Conservation (phyloP, 1,139 yeast species). For the Hyphopichia pseudoburtonii region DNA sequence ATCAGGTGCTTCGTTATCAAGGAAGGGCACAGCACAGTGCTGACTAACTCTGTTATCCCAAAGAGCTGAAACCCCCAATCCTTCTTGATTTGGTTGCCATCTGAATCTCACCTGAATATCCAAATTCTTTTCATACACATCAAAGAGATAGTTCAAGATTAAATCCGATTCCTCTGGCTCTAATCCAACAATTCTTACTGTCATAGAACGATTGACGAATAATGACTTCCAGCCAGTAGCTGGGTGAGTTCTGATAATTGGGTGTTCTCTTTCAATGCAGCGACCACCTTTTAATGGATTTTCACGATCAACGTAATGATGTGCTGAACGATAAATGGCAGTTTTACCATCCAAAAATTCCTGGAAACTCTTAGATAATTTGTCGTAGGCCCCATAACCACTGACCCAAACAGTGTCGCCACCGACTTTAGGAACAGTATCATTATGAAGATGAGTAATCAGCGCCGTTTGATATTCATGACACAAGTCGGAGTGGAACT, state of each 20-base stretch:
- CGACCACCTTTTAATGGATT: conserved; percentile 36
- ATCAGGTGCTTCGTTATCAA: conserved; percentile 16
- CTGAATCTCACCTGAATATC: conserved; percentile 54
- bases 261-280: conserved; percentile 39
- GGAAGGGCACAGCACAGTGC: conserved; percentile 41
- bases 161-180: conserved; percentile 31
- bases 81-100: conserved; percentile 50
- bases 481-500: conserved; percentile 39
- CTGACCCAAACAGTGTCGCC: conserved; percentile 40
- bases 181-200: conserved; percentile 37
- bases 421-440: conserved; percentile 34
- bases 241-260: conserved; percentile 42
- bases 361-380: conserved; percentile 36
- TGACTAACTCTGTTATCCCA: conserved; percentile 60
- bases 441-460: conserved; percentile 37
- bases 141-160: conserved; percentile 34
- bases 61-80: conserved; percentile 53
- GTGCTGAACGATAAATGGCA: conserved; percentile 37
- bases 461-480: conserved; percentile 42
- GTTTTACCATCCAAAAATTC: conserved; percentile 38
- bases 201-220: conserved; percentile 38
- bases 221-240: conserved; percentile 44
- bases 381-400: conserved; percentile 40
- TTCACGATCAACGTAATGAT: conserved; percentile 31
- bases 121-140: conserved; percentile 33